phyloP scores from a whole-genome alignment of 495 filamentous ascomycete species.

The Daldinia vernicosa region DNA sequence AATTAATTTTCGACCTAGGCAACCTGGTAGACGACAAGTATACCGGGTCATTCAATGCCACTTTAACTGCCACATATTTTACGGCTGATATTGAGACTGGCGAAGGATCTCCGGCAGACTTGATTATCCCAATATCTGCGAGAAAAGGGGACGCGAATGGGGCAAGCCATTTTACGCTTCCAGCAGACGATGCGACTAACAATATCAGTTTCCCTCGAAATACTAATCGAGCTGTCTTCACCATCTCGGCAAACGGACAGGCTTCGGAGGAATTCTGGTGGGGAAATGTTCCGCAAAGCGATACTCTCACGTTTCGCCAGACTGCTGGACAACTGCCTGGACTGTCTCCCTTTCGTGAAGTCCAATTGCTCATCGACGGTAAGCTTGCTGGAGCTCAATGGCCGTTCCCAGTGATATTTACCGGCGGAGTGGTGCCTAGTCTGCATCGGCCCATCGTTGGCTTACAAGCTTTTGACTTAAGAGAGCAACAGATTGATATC shows the following conservation, averaged over 20 bases:
- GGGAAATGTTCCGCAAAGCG: conserved; percentile 73
- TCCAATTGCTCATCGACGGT: conserved; percentile 82
- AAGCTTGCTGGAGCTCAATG: conserved; percentile 78
- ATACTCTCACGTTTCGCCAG: conserved; percentile 66
- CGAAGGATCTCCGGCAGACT: conserved; percentile 62
- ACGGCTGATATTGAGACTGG: conserved; percentile 51
- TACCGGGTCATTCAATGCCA: conserved; percentile 79
- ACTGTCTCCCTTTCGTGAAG: conserved; percentile 79
- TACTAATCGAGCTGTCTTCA: conserved; percentile 75
- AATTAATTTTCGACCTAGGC: conserved; percentile 82
- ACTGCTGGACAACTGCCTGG: conserved; percentile 68
- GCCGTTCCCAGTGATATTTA: conserved; percentile 89
- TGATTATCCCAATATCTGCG: conserved; percentile 79
- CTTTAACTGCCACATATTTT: conserved; percentile 80
- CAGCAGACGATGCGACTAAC: conserved; percentile 68
- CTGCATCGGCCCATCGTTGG: conserved; percentile 87
- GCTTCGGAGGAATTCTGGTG: conserved; percentile 89
- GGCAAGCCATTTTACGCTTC: conserved; percentile 74
- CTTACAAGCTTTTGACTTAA: conserved; percentile 82
- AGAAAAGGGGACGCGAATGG: conserved; percentile 59
- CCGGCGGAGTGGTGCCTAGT: conserved; percentile 81
- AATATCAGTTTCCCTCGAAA: conserved; percentile 67
- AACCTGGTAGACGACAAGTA: conserved; percentile 81
- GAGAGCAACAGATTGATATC: conserved; percentile 85
- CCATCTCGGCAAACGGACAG: conserved; percentile 81